phyloP scores from a whole-genome alignment of 164 flowering plant genomes.

The Stephania yunnanensis region DNA sequence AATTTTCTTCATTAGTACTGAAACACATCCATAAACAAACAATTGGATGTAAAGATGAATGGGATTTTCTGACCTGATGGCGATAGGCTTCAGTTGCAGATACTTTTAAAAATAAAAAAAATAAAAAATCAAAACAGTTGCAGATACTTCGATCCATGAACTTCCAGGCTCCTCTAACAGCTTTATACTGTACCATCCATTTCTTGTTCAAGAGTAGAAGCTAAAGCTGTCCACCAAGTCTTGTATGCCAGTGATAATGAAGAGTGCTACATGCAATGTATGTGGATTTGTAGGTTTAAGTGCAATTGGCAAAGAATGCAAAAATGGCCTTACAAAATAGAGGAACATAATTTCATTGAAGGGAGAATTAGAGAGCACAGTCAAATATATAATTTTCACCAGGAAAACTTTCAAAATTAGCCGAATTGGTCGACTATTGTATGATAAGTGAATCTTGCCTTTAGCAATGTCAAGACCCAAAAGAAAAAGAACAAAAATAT shows the following conservation, averaged over 20 bases:
- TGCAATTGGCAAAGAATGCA: neutral
- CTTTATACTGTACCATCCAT: neutral
- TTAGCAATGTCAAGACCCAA: neutral
- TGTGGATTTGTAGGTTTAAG: neutral
- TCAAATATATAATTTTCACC: neutral
- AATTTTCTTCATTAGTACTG: neutral
- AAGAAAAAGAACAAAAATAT: neutral
- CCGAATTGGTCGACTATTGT: neutral
- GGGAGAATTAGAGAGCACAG: neutral
- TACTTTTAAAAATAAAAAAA: too few species aligned
- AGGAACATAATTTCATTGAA: neutral
- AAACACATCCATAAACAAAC: neutral
- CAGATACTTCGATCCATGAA: neutral
- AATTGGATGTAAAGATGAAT: neutral
- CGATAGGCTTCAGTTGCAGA: neutral
- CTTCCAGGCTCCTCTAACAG: neutral
- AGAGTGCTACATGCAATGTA: neutral
- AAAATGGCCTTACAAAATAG: neutral
- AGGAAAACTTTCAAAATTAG: neutral
- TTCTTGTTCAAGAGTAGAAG: neutral
- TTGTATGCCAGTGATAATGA: neutral
- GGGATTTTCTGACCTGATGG: neutral
- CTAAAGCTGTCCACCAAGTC: neutral
- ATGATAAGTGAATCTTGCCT: neutral
- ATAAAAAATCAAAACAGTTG: neutral